Base-by-base conservation (phyloP, 23 red algal genomes). In the Gracilaria vermiculophylla region DNA sequence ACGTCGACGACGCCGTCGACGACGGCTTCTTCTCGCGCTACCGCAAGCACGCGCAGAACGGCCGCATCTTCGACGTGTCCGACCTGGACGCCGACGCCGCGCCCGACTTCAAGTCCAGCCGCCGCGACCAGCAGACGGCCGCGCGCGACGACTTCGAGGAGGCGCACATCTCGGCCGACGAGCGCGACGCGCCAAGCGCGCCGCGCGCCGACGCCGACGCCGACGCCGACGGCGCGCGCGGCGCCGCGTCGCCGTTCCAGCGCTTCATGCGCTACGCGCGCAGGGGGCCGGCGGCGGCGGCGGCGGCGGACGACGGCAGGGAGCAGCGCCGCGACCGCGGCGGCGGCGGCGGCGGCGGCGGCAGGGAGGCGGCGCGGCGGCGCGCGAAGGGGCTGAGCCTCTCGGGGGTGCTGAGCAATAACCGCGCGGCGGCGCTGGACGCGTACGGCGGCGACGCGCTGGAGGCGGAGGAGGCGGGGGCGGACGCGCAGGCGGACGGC, bases 21-120 rank as follows among this genome's bases (percentile, higher is more conserved):
- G 75, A 69, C 44, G 87, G 87, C 15, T 91, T 91, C 34, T 91
- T 76, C 51, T 62, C 87, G 3, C 51, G 87, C 10, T 91, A 91
- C 66, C 21, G 56, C 11, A 88, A 88, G 24, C 53, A 77, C 32
- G 76, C 76, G 21, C 49, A 79, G 17, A 79, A 58, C 45, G 31
- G 50, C n/a, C 49, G 50, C 17, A 24, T 79, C 14, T 57, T 60
- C 36, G 37, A 88, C 49, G 37, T 66, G 14, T 60, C 84, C 27
- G 57, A 76, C 28, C 28, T 58, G 25, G 72, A 76, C 17, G 64
- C 60, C 27, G 62, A 73, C 3, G 39, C 60, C 4, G 51, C 36
- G 34, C 42, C 40, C 10, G 60, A 85, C 31, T 54, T 49, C 20
- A 45, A 66, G n/a, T 54, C 84, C 10, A 88, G 67, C 37, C 41